phyloP scores from a whole-genome alignment of 768 basidiomycete genomes.

The Artomyces pyxidatus region DNA sequence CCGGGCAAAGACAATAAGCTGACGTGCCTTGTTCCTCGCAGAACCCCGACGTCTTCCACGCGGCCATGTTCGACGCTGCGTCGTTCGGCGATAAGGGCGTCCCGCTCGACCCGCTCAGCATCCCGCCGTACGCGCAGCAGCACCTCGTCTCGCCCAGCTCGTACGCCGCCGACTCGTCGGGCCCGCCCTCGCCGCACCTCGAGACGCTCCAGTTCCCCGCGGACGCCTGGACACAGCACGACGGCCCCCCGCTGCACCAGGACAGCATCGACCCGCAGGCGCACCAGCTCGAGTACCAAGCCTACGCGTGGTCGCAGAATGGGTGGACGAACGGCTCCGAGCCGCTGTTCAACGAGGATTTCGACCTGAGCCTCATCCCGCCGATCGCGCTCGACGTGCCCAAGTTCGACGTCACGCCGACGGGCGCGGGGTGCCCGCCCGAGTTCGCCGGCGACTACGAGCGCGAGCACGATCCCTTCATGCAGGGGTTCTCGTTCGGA shows the following conservation, averaged over 20 bases:
- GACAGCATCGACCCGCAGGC: constrained; percentile 16
- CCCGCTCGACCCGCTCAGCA: constrained; percentile 5
- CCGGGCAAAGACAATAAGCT: background rate
- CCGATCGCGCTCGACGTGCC: constrained; percentile 52
- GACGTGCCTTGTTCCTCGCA: background rate
- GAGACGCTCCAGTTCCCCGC: constrained; percentile 13
- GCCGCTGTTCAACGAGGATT: constrained; percentile 50
- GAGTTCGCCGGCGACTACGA: constrained; percentile 2
- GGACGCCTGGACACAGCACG: constrained; percentile 15
- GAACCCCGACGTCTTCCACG: constrained; percentile 1
- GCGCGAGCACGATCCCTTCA: constrained; percentile 6
- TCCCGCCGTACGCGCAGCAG: background rate
- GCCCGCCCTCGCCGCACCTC: constrained; percentile 13
- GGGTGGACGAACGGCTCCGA: constrained; percentile 29
- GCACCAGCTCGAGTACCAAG: constrained; percentile 19
- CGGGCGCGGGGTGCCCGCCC: background rate
- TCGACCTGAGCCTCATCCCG: constrained; percentile 58
- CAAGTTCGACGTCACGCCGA: constrained; percentile 28
- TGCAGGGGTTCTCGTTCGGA: constrained; percentile 9
- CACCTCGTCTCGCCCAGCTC: constrained; percentile 1
- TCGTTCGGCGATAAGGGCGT: background rate
- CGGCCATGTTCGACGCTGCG: constrained; percentile 5
- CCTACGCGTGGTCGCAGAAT: constrained; percentile 25
- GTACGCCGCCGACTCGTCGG: constrained; percentile 10
- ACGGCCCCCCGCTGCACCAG: background rate